These are phyloP conservation scores for Lactarius vividus DNA, from an alignment of 768 basidiomycete species.

Conservation along the genomic window DNA sequence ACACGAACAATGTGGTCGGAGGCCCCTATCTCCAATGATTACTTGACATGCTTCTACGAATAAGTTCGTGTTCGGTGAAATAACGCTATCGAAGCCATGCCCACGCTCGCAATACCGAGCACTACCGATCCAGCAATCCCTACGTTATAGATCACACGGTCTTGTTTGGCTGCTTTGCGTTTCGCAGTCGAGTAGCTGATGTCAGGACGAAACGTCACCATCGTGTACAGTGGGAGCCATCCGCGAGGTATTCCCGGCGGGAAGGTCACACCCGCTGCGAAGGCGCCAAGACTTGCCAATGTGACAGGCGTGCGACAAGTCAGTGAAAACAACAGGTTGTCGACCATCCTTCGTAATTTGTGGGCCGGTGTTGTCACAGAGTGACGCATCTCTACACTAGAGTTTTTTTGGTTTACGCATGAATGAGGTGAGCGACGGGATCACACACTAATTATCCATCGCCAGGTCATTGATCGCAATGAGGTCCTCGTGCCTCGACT, in stretches of 20 bases:
- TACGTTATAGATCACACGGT: slow-evolving; percentile 51
- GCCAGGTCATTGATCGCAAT: slow-evolving; percentile 89
- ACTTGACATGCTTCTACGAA: slow-evolving; percentile 25
- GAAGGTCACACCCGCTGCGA: slow-evolving; percentile 31
- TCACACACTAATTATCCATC: slow-evolving; percentile 91
- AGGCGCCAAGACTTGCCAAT: slow-evolving; percentile 45
- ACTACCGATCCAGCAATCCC: slow-evolving; percentile 35
- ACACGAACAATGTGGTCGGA: slow-evolving; percentile 12
- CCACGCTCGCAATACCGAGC: slow-evolving; percentile 17
- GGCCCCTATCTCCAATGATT: slow-evolving; percentile 27
- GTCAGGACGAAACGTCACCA: slow-evolving; percentile 98
- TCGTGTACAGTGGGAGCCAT: slow-evolving; percentile 94
- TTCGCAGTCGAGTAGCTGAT: slow-evolving; percentile 84
- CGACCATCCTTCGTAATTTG: slow-evolving; percentile 73
- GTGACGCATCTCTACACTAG: slow-evolving; percentile 92
- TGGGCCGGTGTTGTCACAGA: slow-evolving; percentile 81
- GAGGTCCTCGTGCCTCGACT: slow-evolving; percentile 81
- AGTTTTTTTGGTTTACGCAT: slow-evolving; percentile 25
- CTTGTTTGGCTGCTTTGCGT: slow-evolving; percentile 67
- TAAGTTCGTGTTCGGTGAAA: slow-evolving; percentile 25
- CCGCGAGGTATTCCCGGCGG: slow-evolving; percentile 53
- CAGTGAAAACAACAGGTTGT: slow-evolving; percentile 68
- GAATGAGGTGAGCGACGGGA: slow-evolving; percentile 23
- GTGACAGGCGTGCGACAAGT: slow-evolving; percentile 50
- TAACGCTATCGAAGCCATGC: slow-evolving; percentile 27